Evolutionary conservation across 805 yeast genomes (phyloP), one percentile per base, ranked within the genome.

Genomic region (Wickerhamomyces hampshirensis): DNA sequence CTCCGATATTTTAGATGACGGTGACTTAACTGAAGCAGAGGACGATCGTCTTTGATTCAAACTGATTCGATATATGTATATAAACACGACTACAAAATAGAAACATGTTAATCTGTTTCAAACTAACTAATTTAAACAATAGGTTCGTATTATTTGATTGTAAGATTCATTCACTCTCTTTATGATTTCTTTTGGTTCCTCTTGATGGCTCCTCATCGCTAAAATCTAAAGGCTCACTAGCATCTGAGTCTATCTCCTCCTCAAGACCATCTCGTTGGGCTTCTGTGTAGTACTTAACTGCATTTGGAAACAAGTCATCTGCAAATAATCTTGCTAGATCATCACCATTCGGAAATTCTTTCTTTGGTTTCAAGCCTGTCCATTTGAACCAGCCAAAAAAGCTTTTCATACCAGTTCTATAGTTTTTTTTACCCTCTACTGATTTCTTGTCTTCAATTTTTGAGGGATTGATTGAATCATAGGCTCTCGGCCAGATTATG

Each of bases 311-410:
- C 29, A 91, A 55, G 50, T 89, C 96, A 31, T 87, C 95, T 5
- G 75, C 66, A 11, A 91, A 65, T 28, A 84, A 60, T 34, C 77
- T 65, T 0, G 95, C 85, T 37, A 89, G 66, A 9, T 80, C 87
- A 42, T 80, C 91, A 17, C 95, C 96, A 38, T 73, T 70, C 42
- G 88, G 72, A 53, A 78, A 85, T 55, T 79, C 93, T 59, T 77
- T 84, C 2, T 86, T 84, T 2, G 86, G 82, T 44, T 79, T 80
- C 24, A 62, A 56, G 0, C 95, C 95, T 1, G 93, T 82, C 89
- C 94, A 88, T 32, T 67, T 65, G 55, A 88, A 89, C 80, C 89
- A 89, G 5, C 87, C 81, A 59, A 91, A 89, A 51, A 91, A 82
- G 11, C 91, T 78, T 52, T 80, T 80, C 87, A 81, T 81, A 5